A percentile compares a stretch with the other conserved stretches of the same genome.
Evolutionary conservation across 352 stramenopile genomes (phyloP).

Genomic region (Thraustochytrium aureum): DNA sequence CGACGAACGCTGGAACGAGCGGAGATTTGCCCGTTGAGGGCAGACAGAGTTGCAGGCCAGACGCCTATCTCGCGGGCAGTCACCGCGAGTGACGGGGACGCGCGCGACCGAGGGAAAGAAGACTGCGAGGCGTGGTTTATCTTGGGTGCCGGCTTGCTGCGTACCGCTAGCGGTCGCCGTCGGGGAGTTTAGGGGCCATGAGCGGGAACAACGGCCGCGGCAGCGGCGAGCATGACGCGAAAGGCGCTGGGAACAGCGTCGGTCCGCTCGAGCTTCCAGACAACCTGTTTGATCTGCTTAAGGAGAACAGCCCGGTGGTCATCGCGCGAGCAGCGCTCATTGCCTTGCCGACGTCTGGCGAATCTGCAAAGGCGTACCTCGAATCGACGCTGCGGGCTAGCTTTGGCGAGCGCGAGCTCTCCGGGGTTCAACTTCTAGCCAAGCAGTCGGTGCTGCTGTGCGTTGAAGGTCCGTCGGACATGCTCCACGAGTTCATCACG

Average conservation of each 20-base stretch:
- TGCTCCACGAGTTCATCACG: neutral
- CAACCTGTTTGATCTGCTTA: constrained; percentile 14
- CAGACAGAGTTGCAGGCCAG: no score
- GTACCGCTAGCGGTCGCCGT: no score
- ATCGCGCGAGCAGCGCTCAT: constrained; percentile 14
- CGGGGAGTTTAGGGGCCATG: no score
- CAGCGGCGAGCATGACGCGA: neutral
- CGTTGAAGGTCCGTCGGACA: constrained; percentile 3
- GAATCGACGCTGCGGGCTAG: neutral
- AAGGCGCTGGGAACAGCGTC: neutral
- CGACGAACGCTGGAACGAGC: no score
- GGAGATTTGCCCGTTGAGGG: no score
- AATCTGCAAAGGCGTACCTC: constrained; percentile 6
- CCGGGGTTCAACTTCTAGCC: neutral
- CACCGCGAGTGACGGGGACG: no score
- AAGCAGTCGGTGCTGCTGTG: neutral
- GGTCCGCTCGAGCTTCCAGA: constrained; percentile 37
- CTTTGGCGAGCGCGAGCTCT: neutral
- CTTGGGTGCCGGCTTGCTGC: no score
- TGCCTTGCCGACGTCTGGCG: neutral
- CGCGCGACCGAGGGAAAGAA: no score
- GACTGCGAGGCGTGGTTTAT: no score
- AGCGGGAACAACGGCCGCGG: neutral
- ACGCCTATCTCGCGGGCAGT: no score
- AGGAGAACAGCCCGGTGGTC: neutral